Evolutionary conservation across 306 rosid species (phyloP).

Genomic region (Pterocarpus santalinus): DNA sequence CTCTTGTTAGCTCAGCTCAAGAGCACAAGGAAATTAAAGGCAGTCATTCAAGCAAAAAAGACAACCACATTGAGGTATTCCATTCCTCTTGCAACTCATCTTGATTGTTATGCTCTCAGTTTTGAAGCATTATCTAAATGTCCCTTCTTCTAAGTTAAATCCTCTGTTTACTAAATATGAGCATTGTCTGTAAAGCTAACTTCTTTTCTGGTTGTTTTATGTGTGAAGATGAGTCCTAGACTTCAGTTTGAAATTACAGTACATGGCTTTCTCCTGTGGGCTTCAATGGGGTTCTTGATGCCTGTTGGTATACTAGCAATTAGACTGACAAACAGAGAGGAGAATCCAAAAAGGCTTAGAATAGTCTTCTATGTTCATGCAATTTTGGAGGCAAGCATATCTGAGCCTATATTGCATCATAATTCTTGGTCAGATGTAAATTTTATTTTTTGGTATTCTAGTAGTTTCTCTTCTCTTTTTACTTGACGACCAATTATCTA

Average conservation of each 20-base stretch:
- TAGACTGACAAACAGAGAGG: conserved; percentile 67
- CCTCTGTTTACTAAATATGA: background rate
- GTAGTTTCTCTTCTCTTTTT: background rate
- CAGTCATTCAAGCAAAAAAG: conserved; percentile 45
- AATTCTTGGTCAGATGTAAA: conserved; percentile 3
- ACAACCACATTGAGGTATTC: conserved; percentile 59
- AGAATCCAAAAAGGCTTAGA: conserved; percentile 68
- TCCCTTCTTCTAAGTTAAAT: background rate
- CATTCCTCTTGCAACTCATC: conserved; percentile 22
- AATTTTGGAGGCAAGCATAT: conserved; percentile 75
- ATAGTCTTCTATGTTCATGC: conserved; percentile 75
- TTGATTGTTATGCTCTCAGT: background rate
- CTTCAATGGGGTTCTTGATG: conserved; percentile 95
- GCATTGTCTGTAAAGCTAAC: conserved; percentile 19
- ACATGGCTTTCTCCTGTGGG: conserved; percentile 92
- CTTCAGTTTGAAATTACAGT: conserved; percentile 65
- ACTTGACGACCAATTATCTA: conserved; percentile 40
- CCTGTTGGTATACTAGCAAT: conserved; percentile 84
- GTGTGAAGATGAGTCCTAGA: conserved; percentile 62
- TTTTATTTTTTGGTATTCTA: background rate
- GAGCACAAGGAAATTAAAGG: conserved; percentile 45
- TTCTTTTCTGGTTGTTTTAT: background rate
- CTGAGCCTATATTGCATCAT: background rate
- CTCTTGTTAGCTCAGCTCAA: conserved; percentile 59
- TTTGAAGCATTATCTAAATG: background rate